These are phyloP conservation scores for Rubus parviflorus DNA, from an alignment of 306 rosid species.

Conservation along the genomic window DNA sequence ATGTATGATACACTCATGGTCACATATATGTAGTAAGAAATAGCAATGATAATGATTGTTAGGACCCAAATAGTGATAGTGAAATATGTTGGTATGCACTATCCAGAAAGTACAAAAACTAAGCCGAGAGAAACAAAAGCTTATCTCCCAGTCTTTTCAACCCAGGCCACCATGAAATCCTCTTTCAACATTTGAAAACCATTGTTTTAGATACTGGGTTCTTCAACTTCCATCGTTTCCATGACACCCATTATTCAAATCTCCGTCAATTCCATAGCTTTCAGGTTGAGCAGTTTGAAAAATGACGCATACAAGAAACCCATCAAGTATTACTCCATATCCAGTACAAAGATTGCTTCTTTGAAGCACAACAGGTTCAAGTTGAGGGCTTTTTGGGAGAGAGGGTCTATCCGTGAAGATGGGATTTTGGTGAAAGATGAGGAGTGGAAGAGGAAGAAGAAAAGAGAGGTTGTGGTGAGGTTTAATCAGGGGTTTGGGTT, in stretches of 20 bases:
- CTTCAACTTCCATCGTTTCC: slow-evolving; percentile 23
- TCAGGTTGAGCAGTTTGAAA: slow-evolving; percentile 33
- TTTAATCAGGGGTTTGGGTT: slow-evolving; percentile 77
- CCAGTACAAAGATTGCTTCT: slow-evolving; percentile 39
- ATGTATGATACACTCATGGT: too few relatives aligned
- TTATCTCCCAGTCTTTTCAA: not conserved
- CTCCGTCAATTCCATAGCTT: slow-evolving; percentile 47
- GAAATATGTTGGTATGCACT: not conserved
- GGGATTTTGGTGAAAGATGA: slow-evolving; percentile 44
- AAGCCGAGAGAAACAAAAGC: not conserved
- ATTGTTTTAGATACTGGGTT: slow-evolving; percentile 23
- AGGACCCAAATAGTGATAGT: not conserved
- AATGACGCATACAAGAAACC: slow-evolving; percentile 39
- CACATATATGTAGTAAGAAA: not conserved
- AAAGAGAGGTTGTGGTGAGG: slow-evolving; percentile 55
- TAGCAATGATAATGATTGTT: not conserved
- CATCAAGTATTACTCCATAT: slow-evolving; percentile 31
- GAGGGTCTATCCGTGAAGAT: slow-evolving; percentile 31
- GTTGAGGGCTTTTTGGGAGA: slow-evolving; percentile 37
- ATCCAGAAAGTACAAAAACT: not conserved
- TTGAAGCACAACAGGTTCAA: slow-evolving; percentile 36
- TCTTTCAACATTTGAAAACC: not conserved
- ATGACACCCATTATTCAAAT: slow-evolving; percentile 50
- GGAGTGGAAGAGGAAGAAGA: slow-evolving; percentile 40
- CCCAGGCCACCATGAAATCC: slow-evolving; percentile 23